Percentiles rank a stretch among this genome's conserved stretches.
phyloP scores from a whole-genome alignment of 148 eudicot species.

The Nyssa sinensis region DNA sequence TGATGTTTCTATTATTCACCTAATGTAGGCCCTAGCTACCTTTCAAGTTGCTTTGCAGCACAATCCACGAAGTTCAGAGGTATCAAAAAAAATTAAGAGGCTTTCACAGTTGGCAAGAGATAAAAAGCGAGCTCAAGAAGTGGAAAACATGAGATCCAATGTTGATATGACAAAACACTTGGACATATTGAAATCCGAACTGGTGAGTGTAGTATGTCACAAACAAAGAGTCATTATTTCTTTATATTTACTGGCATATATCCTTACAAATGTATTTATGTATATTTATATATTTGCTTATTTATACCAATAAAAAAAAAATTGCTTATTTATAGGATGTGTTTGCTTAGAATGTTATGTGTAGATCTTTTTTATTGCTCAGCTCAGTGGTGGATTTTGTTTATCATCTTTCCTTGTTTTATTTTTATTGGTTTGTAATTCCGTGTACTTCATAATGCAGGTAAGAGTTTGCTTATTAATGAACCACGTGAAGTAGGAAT shows the following conservation, averaged over 20 bases:
- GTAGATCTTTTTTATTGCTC: neutral
- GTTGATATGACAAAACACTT: constrained; percentile 77
- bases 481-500: constrained; percentile 6
- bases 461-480: neutral
- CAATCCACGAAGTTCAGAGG: constrained; percentile 89
- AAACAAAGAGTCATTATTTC: neutral
- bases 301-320: no score
- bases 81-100: constrained; percentile 82
- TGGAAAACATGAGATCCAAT: constrained; percentile 73
- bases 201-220: constrained; percentile 46
- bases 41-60: constrained; percentile 70
- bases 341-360: neutral
- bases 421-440: neutral
- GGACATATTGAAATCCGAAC: constrained; percentile 60
- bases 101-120: constrained; percentile 72
- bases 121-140: constrained; percentile 73
- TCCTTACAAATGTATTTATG: no score
- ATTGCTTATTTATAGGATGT: neutral
- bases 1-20: neutral
- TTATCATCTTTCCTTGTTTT: neutral
- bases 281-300: no score
- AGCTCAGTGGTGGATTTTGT: neutral
- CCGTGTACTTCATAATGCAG: constrained; percentile 5
- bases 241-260: neutral
- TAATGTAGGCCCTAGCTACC: constrained; percentile 74